A percentile compares a stretch with the other conserved stretches of the same genome.
These are phyloP conservation scores for Melaleuca quinquenervia DNA, from an alignment of 345 rosid species.

Conservation along the genomic window DNA sequence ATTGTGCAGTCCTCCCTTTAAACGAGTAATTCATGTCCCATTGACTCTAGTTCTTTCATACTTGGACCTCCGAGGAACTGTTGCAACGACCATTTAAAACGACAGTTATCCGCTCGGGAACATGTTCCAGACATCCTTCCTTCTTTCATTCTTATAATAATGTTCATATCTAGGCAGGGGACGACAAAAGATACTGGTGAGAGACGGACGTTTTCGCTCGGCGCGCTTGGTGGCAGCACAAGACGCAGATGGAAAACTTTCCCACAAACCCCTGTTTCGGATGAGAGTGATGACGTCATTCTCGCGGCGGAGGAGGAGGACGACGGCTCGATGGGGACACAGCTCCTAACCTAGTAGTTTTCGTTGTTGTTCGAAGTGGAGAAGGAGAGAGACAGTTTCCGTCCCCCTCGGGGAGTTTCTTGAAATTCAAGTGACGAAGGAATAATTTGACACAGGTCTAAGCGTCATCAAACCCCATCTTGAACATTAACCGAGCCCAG, in stretches of 20 bases:
- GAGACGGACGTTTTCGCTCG: neutral
- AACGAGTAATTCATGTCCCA: conserved; percentile 18
- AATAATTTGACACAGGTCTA: neutral
- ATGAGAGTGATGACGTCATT: neutral
- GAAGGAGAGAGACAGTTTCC: conserved; percentile 50
- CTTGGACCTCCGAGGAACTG: conserved; percentile 1
- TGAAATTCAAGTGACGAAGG: neutral
- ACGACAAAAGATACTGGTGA: neutral
- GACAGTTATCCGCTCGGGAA: conserved; percentile 34
- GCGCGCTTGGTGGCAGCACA: neutral
- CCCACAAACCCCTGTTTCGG: neutral
- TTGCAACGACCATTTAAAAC: conserved; percentile 19
- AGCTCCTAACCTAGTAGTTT: conserved; percentile 63
- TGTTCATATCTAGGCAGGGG: neutral
- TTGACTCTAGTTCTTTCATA: neutral
- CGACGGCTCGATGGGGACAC: conserved; percentile 2
- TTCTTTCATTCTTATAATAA: neutral
- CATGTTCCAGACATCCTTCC: neutral
- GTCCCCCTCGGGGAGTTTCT: neutral
- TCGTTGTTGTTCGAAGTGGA: conserved; percentile 80
- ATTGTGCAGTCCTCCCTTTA: conserved; percentile 20
- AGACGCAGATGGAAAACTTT: neutral
- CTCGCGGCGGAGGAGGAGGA: neutral
- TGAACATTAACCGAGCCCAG: neutral
- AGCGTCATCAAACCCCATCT: neutral